These are phyloP conservation scores for Asparagopsis taxiformis DNA, from an alignment of 31 red algal species.

Conservation along the genomic window DNA sequence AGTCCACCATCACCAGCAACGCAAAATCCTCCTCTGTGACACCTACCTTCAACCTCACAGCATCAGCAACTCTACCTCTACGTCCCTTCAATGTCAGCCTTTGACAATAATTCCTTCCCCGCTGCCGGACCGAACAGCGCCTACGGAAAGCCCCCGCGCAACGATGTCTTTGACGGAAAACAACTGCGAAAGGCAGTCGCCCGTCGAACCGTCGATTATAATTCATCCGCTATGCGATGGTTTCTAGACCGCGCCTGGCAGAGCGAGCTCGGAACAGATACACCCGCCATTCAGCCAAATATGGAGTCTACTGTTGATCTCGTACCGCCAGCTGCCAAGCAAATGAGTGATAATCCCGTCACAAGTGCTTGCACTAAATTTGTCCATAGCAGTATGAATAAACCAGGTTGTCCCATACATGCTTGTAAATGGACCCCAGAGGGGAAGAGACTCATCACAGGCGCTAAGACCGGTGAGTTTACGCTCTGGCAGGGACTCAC, in stretches of 20 bases:
- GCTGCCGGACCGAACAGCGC: slow-evolving; percentile 48
- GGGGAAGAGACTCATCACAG: slow-evolving; percentile 90
- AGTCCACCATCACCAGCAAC: no score
- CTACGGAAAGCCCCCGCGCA: slow-evolving; percentile 57
- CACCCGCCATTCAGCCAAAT: slow-evolving; percentile 77
- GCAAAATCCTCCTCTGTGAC: no score
- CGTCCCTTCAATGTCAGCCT: slow-evolving; percentile 57
- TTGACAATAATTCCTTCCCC: slow-evolving; percentile 28
- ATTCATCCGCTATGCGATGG: slow-evolving; percentile 88
- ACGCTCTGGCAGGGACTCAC: slow-evolving; percentile 99
- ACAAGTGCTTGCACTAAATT: slow-evolving; percentile 91
- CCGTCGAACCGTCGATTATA: slow-evolving; percentile 91
- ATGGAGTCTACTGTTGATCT: slow-evolving; percentile 87
- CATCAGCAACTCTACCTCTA: no score
- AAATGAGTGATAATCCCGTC: slow-evolving; percentile 77
- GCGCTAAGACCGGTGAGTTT: slow-evolving; percentile 94
- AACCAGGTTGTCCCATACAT: slow-evolving; percentile 92
- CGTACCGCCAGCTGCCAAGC: slow-evolving; percentile 72
- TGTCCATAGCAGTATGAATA: slow-evolving; percentile 95
- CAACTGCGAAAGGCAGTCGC: slow-evolving; percentile 92
- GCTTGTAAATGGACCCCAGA: slow-evolving; percentile 97
- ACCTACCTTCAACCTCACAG: no score
- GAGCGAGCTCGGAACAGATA: slow-evolving; percentile 56
- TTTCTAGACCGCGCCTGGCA: slow-evolving; percentile 91
- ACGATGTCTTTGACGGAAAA: slow-evolving; percentile 98